phyloP scores from a whole-genome alignment of 495 filamentous ascomycete genomes.

The Tuber indicum region DNA sequence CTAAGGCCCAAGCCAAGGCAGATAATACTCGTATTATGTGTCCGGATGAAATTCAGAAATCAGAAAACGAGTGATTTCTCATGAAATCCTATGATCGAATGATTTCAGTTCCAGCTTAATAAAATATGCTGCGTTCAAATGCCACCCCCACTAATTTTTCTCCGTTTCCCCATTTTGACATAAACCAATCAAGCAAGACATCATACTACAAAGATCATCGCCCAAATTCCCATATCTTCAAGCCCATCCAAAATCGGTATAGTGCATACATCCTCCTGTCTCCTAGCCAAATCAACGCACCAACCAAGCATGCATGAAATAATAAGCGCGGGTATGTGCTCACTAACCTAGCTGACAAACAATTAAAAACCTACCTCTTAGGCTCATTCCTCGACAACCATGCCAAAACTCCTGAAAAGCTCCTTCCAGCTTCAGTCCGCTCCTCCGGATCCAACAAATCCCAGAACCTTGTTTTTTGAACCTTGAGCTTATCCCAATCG shows the following conservation, averaged over 20 bases:
- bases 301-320: background rate
- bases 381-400: slow-evolving; percentile 31
- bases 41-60: background rate
- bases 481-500: slow-evolving; percentile 34
- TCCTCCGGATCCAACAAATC: slow-evolving; percentile 37
- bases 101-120: background rate
- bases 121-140: background rate
- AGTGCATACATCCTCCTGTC: background rate
- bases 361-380: slow-evolving; percentile 10
- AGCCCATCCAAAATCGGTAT: background rate
- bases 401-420: slow-evolving; percentile 27
- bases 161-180: background rate
- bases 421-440: slow-evolving; percentile 34
- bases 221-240: background rate
- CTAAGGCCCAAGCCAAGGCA: background rate
- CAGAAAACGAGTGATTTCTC: background rate
- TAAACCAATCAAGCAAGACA: background rate
- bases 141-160: background rate
- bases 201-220: background rate
- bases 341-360: background rate
- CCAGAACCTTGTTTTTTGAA: slow-evolving; percentile 38
- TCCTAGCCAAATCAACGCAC: background rate
- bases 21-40: background rate
- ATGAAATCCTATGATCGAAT: background rate
- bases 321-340: background rate